phyloP scores from a whole-genome alignment of 257 asterid genomes.

The Solanum sejunctum region DNA sequence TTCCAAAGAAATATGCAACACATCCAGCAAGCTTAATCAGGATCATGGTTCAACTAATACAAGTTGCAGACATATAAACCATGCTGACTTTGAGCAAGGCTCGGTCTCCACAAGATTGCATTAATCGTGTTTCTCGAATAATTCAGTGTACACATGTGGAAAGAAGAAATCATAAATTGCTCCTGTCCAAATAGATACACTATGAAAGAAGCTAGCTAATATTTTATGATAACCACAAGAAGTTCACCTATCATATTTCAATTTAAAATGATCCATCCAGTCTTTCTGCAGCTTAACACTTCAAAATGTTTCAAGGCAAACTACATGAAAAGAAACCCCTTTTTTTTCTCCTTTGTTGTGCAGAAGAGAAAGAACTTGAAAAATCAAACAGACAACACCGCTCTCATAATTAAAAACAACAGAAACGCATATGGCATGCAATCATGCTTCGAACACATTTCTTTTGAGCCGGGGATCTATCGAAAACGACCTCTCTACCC shows the following conservation, averaged over 20 bases:
- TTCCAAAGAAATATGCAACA: background rate
- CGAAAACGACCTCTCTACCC: background rate
- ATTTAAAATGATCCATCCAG: background rate
- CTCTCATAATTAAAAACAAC: background rate
- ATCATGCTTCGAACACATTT: background rate
- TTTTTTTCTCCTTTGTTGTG: background rate
- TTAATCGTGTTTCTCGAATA: background rate
- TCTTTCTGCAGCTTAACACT: background rate
- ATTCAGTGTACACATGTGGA: background rate
- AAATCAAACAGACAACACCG: background rate
- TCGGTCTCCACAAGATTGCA: background rate
- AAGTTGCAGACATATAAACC: background rate
- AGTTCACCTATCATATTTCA: background rate
- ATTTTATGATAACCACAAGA: background rate
- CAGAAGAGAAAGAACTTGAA: background rate
- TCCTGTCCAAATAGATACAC: background rate
- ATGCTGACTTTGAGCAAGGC: background rate
- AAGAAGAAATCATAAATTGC: background rate
- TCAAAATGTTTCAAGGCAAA: background rate
- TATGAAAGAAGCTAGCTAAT: background rate
- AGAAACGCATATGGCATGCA: background rate
- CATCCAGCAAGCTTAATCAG: background rate
- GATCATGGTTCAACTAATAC: background rate
- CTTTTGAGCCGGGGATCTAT: background rate
- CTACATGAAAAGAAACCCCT: background rate